Percentiles rank a stretch among this genome's conserved stretches.
phyloP scores from a whole-genome alignment of 768 basidiomycete genomes.

The Hypsizygus marmoreus region DNA sequence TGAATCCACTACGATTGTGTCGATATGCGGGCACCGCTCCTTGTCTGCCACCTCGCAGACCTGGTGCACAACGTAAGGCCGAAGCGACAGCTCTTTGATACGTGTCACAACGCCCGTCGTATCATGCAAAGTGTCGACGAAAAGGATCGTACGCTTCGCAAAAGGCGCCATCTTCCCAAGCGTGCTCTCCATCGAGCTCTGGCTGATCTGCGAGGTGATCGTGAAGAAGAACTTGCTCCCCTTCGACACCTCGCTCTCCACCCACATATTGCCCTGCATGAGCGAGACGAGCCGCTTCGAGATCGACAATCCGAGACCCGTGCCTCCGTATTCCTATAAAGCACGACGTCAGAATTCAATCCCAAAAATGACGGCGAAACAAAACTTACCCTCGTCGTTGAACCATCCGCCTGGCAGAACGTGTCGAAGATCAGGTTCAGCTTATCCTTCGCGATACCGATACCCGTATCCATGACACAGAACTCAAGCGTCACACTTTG shows the following conservation, averaged over 20 bases:
- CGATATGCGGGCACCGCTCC: conserved; percentile 83
- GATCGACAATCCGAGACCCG: conserved; percentile 94
- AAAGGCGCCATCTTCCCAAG: conserved; percentile 84
- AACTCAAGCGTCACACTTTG: conserved; percentile 91
- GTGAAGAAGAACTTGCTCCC: conserved; percentile 98
- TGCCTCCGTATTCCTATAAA: conserved; percentile 90
- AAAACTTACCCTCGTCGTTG: conserved; percentile 81
- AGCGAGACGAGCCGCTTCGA: conserved; percentile 95
- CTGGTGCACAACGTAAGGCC: conserved; percentile 73
- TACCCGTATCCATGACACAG: conserved; percentile 97
- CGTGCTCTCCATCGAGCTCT: conserved; percentile 71
- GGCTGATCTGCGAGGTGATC: conserved; percentile 82
- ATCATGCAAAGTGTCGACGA: conserved; percentile 85
- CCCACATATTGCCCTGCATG: conserved; percentile 99
- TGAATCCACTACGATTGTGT: conserved; percentile 95
- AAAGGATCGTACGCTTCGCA: conserved; percentile 84
- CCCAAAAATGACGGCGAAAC: conserved; percentile 12
- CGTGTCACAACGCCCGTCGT: conserved; percentile 72
- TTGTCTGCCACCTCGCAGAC: conserved; percentile 83
- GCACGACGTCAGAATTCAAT: conserved; percentile 9
- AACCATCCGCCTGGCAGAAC: conserved; percentile 98
- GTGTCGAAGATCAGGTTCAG: conserved; percentile 98
- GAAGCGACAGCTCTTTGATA: conserved; percentile 78
- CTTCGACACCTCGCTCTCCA: conserved; percentile 90
- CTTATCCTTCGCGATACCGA: conserved; percentile 98